Percentiles rank a stretch among this genome's conserved stretches.
Conservation (phyloP, 306 rosid genomes). For the Prunus mira region DNA sequence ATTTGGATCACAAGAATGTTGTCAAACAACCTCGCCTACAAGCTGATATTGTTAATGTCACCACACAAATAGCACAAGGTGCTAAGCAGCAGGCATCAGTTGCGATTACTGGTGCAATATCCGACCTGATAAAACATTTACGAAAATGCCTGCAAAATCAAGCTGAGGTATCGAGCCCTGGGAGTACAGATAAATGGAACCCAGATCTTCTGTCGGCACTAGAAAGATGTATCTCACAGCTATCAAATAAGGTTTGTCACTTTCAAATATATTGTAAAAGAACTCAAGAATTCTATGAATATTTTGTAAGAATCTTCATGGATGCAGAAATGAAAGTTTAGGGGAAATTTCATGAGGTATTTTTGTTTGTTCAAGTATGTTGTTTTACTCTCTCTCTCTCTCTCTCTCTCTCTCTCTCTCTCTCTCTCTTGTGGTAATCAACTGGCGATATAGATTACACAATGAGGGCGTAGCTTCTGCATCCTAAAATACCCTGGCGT, state of each 20-base stretch:
- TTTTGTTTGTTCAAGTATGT: neutral
- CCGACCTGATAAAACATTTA: constrained; percentile 76
- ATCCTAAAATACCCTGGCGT: too few relatives aligned
- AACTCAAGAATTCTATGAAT: neutral
- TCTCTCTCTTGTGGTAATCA: too few relatives aligned
- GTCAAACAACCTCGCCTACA: constrained; percentile 64
- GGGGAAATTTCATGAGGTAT: neutral
- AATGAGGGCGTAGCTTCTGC: too few relatives aligned
- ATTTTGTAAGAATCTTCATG: neutral
- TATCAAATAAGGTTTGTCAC: constrained; percentile 64
- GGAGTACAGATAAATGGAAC: constrained; percentile 45
- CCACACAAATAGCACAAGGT: constrained; percentile 63
- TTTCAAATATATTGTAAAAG: neutral
- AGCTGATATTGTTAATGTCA: constrained; percentile 56
- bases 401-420: neutral
- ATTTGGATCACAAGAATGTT: constrained; percentile 93
- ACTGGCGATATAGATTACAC: too few relatives aligned
- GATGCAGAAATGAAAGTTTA: neutral
- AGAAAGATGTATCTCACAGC: constrained; percentile 66
- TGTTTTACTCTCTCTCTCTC: neutral
- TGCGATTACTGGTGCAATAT: constrained; percentile 65
- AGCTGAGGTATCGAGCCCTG: constrained; percentile 48
- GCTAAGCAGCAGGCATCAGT: constrained; percentile 63
- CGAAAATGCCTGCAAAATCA: constrained; percentile 69
- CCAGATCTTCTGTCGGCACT: constrained; percentile 64